Evolutionary conservation across 2,329 filamentous ascomycete genomes (phyloP).

Genomic region (Cryphonectria parasitica): DNA sequence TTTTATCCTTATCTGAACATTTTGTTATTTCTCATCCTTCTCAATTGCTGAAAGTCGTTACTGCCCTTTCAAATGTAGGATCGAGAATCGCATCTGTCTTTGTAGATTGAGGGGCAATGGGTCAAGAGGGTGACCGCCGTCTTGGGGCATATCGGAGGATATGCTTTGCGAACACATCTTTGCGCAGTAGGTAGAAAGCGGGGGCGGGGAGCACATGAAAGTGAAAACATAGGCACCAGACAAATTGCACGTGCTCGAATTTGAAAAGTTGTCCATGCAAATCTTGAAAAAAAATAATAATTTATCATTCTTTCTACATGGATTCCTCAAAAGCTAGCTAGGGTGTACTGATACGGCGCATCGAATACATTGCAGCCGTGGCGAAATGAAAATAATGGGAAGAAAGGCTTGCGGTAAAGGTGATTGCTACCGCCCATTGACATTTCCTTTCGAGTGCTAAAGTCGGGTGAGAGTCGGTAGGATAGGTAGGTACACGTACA

Average conservation of each 20-base stretch:
- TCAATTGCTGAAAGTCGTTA: constrained; percentile 12
- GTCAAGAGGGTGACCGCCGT: constrained; percentile 68
- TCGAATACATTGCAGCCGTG: background rate
- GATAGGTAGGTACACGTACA: constrained; percentile 27
- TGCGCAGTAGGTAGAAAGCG: background rate
- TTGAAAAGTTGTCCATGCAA: background rate
- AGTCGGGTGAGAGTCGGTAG: constrained; percentile 20
- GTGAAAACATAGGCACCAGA: background rate
- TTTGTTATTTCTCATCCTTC: constrained; percentile 13
- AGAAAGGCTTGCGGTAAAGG: background rate
- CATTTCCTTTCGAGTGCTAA: constrained; percentile 7
- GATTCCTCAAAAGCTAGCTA: background rate
- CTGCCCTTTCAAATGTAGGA: constrained; percentile 9
- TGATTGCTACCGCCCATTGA: constrained; percentile 1
- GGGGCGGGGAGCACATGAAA: background rate
- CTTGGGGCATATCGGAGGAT: constrained; percentile 33
- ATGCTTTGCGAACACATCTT: background rate
- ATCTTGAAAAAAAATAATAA: background rate
- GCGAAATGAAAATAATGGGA: background rate
- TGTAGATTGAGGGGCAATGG: constrained; percentile 62
- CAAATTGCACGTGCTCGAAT: background rate
- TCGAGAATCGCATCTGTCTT: constrained; percentile 28
- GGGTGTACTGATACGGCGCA: background rate
- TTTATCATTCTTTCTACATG: background rate
- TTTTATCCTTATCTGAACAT: constrained; percentile 10